phyloP scores from a whole-genome alignment of 495 filamentous ascomycete species.

The Aspergillus indologenus region DNA sequence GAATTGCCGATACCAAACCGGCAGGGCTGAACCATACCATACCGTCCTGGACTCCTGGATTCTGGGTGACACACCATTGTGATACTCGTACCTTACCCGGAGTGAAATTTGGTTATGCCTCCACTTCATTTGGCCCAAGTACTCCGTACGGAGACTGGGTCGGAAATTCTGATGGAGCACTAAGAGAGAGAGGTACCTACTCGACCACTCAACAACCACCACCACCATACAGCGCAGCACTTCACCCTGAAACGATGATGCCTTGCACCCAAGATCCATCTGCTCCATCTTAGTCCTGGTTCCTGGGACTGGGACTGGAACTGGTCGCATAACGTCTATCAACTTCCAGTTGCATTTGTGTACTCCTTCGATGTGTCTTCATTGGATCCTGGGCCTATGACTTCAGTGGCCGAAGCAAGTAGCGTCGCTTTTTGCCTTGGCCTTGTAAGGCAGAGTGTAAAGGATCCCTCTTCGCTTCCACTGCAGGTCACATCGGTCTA shows the following conservation, averaged over 20 bases:
- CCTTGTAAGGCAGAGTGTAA: constrained; percentile 1
- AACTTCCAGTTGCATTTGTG: constrained; percentile 2
- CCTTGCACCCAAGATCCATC: constrained; percentile 11
- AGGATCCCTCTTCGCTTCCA: neutral
- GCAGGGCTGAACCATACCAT: constrained; percentile 25
- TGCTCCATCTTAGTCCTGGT: neutral
- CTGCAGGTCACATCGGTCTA: too few relatives aligned
- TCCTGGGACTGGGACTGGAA: neutral
- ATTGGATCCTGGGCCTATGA: neutral
- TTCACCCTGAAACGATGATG: constrained; percentile 20
- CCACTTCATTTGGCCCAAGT: neutral
- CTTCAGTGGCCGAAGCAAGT: neutral
- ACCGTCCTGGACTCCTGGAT: neutral
- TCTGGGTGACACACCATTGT: neutral
- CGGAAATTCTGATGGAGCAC: too few relatives aligned
- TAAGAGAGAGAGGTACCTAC: neutral
- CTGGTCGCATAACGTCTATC: neutral
- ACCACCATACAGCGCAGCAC: neutral
- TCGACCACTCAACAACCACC: neutral
- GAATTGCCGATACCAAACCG: constrained; percentile 10
- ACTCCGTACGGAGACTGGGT: too few relatives aligned
- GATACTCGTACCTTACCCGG: neutral
- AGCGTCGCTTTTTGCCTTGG: neutral
- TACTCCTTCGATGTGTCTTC: neutral
- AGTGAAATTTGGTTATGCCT: neutral